A percentile compares a stretch with the other conserved stretches of the same genome.
phyloP scores from a whole-genome alignment of 2,329 filamentous ascomycete species.

The Acrocalymma vagum region DNA sequence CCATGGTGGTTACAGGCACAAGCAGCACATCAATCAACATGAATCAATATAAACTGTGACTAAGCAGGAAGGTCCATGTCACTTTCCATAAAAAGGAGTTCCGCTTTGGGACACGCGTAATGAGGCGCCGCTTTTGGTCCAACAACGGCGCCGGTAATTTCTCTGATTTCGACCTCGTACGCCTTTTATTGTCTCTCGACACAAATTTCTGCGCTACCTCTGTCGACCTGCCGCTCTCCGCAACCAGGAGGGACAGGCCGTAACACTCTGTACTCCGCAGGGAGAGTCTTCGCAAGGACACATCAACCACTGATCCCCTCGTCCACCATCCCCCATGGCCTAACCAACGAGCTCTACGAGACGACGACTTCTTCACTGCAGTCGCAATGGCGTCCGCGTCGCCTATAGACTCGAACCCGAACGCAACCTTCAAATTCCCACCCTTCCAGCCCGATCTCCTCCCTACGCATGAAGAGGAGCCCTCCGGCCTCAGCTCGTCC shows the following conservation, averaged over 20 bases:
- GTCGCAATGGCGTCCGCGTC: slow-evolving; percentile 39
- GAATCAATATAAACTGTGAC: too few relatives aligned
- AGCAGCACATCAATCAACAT: slow-evolving; percentile 12
- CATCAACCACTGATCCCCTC: slow-evolving; percentile 11
- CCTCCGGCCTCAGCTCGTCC: slow-evolving; percentile 43
- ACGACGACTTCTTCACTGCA: slow-evolving; percentile 20
- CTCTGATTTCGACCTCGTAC: too few relatives aligned
- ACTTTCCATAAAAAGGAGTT: too few relatives aligned
- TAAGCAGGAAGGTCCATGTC: too few relatives aligned
- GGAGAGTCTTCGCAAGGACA: slow-evolving; percentile 7
- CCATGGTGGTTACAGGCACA: slow-evolving; percentile 23
- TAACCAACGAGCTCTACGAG: slow-evolving; percentile 30
- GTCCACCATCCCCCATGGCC: slow-evolving; percentile 36
- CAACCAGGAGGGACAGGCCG: too few relatives aligned
- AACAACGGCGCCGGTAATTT: too few relatives aligned
- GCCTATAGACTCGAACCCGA: slow-evolving; percentile 37
- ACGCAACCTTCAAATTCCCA: slow-evolving; percentile 55
- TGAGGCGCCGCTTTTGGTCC: too few relatives aligned
- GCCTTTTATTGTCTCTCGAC: too few relatives aligned
- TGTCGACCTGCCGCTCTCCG: too few relatives aligned
- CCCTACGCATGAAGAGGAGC: slow-evolving; percentile 47
- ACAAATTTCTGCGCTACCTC: too few relatives aligned
- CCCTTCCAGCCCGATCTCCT: slow-evolving; percentile 53
- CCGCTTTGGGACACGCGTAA: too few relatives aligned
- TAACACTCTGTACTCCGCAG: slow-evolving; percentile 8